A percentile compares a stretch with the other conserved stretches of the same genome.
phyloP scores from a whole-genome alignment of 768 basidiomycete species.

The Pluteus cervinus region DNA sequence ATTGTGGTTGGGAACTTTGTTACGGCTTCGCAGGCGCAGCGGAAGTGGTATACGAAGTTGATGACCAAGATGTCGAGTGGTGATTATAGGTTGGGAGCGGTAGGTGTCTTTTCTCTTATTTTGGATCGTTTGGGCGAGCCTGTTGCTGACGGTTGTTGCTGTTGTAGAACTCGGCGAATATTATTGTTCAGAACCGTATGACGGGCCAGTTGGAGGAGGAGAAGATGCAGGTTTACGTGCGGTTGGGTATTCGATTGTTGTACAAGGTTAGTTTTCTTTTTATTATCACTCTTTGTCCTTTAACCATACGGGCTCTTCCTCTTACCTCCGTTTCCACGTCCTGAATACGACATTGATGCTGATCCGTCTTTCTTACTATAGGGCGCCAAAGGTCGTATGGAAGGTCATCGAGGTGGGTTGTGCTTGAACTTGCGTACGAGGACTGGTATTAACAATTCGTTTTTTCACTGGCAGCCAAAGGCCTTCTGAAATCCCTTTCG shows the following conservation, averaged over 20 bases:
- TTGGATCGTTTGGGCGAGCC: not conserved
- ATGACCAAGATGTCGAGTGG: conserved; percentile 83
- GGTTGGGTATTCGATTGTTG: conserved; percentile 85
- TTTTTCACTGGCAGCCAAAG: conserved; percentile 43
- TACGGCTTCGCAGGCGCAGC: conserved; percentile 89
- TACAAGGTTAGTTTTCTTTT: conserved; percentile 55
- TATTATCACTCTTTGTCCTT: no score
- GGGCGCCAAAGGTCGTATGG: conserved; percentile 86
- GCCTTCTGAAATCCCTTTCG: conserved; percentile 83
- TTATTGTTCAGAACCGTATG: conserved; percentile 91
- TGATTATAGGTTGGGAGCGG: conserved; percentile 86
- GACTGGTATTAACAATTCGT: conserved; percentile 7
- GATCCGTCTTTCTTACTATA: no score
- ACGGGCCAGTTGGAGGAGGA: conserved; percentile 94
- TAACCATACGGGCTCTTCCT: not conserved
- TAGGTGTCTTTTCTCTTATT: conserved; percentile 15
- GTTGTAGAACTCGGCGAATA: conserved; percentile 88
- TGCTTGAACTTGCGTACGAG: not conserved
- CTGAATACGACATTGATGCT: no score
- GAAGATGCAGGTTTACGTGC: conserved; percentile 94
- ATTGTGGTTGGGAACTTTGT: conserved; percentile 95
- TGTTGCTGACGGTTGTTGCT: not conserved
- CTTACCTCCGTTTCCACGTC: not conserved
- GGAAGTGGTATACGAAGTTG: conserved; percentile 95
- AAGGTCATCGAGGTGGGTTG: conserved; percentile 71